Percentiles rank a stretch among this genome's conserved stretches.
Evolutionary conservation across 257 asterid genomes (phyloP).

Genomic region (Solanum clarkiae): DNA sequence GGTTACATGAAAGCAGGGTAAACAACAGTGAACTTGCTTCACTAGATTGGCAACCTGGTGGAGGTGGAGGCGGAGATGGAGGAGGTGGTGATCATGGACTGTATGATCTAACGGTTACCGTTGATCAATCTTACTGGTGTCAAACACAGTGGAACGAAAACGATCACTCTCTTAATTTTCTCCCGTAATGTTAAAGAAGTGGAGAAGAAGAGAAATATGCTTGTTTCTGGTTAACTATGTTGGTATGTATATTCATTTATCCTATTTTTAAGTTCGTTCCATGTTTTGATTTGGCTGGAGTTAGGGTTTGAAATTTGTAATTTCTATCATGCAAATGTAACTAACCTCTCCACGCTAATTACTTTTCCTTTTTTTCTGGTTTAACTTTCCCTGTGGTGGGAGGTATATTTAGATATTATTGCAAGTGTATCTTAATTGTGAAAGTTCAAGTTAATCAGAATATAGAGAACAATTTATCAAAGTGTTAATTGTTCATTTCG

Average conservation of each 20-base stretch:
- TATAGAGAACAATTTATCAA: neutral
- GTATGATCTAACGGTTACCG: slow-evolving; percentile 56
- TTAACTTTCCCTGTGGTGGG: neutral
- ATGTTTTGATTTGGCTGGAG: neutral
- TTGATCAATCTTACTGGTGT: slow-evolving; percentile 69
- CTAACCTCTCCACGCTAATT: neutral
- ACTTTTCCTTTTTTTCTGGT: neutral
- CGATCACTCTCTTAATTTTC: slow-evolving; percentile 52
- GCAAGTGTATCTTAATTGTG: neutral
- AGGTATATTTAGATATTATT: neutral
- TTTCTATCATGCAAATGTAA: neutral
- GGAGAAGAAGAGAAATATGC: neutral
- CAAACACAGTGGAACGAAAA: slow-evolving; percentile 56
- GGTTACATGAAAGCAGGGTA: slow-evolving; percentile 15
- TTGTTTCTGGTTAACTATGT: neutral
- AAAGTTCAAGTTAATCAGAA: neutral
- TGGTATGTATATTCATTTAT: neutral
- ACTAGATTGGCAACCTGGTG: slow-evolving; percentile 36
- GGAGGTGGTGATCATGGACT: slow-evolving; percentile 41
- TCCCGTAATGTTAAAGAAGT: slow-evolving; percentile 20
- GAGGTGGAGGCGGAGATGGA: slow-evolving; percentile 4
- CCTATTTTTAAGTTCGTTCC: neutral
- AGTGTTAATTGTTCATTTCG: neutral
- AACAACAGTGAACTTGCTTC: slow-evolving; percentile 20
- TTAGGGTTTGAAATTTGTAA: neutral